A percentile compares a stretch with the other conserved stretches of the same genome.
Evolutionary conservation across 371 early-diverging fungal genomes (phyloP).

Genomic region (Mucor piriformis): DNA sequence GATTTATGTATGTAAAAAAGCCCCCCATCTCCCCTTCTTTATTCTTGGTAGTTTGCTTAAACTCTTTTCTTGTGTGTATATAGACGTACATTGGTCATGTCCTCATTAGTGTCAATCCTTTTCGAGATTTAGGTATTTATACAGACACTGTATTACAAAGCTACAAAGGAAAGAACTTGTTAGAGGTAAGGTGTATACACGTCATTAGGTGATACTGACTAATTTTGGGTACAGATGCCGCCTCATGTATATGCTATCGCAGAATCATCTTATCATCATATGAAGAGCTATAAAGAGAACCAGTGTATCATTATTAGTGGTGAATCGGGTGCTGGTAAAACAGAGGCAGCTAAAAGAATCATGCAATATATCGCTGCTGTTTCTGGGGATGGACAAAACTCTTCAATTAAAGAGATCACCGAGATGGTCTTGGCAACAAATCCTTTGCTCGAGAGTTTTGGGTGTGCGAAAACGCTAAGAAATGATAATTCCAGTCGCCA

Average conservation of each 20-base stretch:
- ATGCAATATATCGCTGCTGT: constrained; percentile 98
- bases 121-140: constrained; percentile 84
- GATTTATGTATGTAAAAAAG: constrained; percentile 70
- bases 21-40: neutral
- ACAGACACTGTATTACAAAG: constrained; percentile 71
- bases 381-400: constrained; percentile 62
- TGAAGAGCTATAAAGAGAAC: constrained; percentile 96
- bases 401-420: constrained; percentile 90
- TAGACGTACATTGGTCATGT: constrained; percentile 91
- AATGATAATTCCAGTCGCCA: constrained; percentile 99
- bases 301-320: constrained; percentile 98
- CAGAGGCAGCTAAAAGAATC: constrained; percentile 88
- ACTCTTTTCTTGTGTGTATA: neutral
- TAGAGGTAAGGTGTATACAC: constrained; percentile 61
- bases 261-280: constrained; percentile 85
- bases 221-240: constrained; percentile 56
- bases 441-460: constrained; percentile 98
- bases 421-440: constrained; percentile 96
- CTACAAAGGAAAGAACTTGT: constrained; percentile 82
- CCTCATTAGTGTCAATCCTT: constrained; percentile 88
- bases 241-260: constrained; percentile 91
- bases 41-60: too few species aligned
- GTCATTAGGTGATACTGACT: neutral
- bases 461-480: constrained; percentile 98
- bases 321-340: constrained; percentile 93